Percentiles rank a stretch among this genome's conserved stretches.
phyloP scores from a whole-genome alignment of 805 yeast genomes.

The Lachancea sp. region DNA sequence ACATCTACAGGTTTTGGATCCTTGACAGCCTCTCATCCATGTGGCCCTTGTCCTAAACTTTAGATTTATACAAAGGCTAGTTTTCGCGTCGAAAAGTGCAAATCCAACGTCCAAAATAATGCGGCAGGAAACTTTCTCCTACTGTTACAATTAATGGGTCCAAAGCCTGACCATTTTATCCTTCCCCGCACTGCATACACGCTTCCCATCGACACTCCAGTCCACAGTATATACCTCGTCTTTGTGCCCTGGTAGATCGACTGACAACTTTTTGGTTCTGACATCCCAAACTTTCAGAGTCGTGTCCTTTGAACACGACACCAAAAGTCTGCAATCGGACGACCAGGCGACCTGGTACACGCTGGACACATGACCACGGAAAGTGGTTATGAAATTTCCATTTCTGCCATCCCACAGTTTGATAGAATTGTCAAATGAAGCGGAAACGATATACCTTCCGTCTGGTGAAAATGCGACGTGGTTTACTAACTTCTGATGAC shows the following conservation, averaged over 20 bases:
- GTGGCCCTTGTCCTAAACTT: not conserved
- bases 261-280: constrained; percentile 71
- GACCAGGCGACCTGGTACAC: constrained; percentile 99
- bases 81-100: not conserved
- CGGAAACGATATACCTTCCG: constrained; percentile 82
- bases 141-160: constrained; percentile 50
- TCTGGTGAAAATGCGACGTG: constrained; percentile 96
- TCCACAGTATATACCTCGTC: constrained; percentile 97
- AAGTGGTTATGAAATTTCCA: constrained; percentile 83
- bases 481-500: constrained; percentile 94
- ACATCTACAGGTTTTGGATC: not conserved
- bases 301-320: constrained; percentile 92
- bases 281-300: constrained; percentile 96
- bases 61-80: not conserved
- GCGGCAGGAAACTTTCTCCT: not conserved
- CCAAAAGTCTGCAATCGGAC: constrained; percentile 83
- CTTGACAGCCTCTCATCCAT: not conserved
- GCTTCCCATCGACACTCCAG: constrained; percentile 92
- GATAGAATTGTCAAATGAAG: constrained; percentile 91
- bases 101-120: not conserved
- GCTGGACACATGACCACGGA: constrained; percentile 96
- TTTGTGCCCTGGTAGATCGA: constrained; percentile 91
- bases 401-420: constrained; percentile 94
- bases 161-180: constrained; percentile 91
- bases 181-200: constrained; percentile 96